phyloP scores from a whole-genome alignment of 805 yeast genomes.

The Groenewaldozyma salmanticensis region DNA sequence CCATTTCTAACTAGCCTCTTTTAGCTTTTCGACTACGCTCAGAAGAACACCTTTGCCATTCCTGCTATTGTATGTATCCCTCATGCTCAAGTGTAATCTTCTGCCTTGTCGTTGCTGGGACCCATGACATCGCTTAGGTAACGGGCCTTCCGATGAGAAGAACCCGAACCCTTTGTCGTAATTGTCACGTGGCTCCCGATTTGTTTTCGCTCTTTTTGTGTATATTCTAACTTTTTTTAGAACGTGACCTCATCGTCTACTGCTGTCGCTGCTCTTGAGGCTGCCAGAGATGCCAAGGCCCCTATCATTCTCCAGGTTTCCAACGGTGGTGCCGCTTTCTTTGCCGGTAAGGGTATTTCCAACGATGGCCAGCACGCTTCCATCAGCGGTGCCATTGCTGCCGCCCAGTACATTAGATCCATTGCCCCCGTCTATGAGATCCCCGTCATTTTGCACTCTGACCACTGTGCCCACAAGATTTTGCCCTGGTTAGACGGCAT shows the following conservation, averaged over 20 bases:
- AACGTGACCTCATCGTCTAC: conserved; percentile 97
- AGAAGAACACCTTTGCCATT: conserved; percentile 86
- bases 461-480: conserved; percentile 97
- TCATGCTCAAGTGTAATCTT: no score
- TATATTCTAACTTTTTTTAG: no score
- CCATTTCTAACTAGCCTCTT: no score
- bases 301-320: conserved; percentile 97
- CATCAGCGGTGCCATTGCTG: conserved; percentile 90
- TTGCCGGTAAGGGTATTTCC: conserved; percentile 98
- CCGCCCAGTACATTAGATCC: conserved; percentile 94
- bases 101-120: no score
- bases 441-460: conserved; percentile 95
- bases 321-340: conserved; percentile 99
- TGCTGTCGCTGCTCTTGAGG: conserved; percentile 92
- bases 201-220: no score
- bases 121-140: no score
- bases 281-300: conserved; percentile 87
- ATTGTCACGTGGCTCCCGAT: no score
- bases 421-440: conserved; percentile 94
- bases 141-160: background rate
- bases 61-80: no score
- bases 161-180: background rate
- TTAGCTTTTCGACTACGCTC: conserved; percentile 72
- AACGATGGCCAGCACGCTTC: conserved; percentile 92
- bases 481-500: conserved; percentile 98